These are phyloP conservation scores for Ramaria sp. DNA, from an alignment of 768 basidiomycete genomes.

Conservation along the genomic window DNA sequence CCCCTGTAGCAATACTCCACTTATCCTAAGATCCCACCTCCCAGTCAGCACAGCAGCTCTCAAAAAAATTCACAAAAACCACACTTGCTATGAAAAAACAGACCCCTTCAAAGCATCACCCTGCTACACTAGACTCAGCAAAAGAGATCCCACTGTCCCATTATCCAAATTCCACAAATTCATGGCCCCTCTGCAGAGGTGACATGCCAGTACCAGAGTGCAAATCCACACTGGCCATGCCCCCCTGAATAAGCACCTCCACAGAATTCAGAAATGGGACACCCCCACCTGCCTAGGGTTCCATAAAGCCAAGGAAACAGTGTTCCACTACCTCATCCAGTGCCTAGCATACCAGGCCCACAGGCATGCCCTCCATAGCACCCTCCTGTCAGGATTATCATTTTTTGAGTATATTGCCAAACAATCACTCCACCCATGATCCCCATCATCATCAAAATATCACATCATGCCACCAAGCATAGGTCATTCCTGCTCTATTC, in stretches of 20 bases:
- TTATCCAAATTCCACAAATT: background rate
- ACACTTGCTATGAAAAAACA: background rate
- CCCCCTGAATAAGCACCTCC: slow-evolving; percentile 22
- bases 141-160: background rate
- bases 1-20: background rate
- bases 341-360: slow-evolving; percentile 18
- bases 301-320: slow-evolving; percentile 16
- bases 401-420: too few relatives aligned
- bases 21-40: background rate
- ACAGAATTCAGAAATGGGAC: slow-evolving; percentile 17
- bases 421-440: too few relatives aligned
- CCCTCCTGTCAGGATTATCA: too few relatives aligned
- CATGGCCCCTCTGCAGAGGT: slow-evolving; percentile 4
- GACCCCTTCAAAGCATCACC: background rate
- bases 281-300: slow-evolving; percentile 20
- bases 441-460: too few relatives aligned
- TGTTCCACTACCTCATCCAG: slow-evolving; percentile 20
- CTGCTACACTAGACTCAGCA: background rate
- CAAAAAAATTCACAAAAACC: background rate
- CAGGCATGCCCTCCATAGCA: background rate
- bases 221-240: slow-evolving; percentile 24
- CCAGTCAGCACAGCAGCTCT: background rate
- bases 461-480: too few relatives aligned
- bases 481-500: too few relatives aligned
- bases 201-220: slow-evolving; percentile 16